phyloP scores from a whole-genome alignment of 768 basidiomycete genomes.

The Boletus tomentosulus region DNA sequence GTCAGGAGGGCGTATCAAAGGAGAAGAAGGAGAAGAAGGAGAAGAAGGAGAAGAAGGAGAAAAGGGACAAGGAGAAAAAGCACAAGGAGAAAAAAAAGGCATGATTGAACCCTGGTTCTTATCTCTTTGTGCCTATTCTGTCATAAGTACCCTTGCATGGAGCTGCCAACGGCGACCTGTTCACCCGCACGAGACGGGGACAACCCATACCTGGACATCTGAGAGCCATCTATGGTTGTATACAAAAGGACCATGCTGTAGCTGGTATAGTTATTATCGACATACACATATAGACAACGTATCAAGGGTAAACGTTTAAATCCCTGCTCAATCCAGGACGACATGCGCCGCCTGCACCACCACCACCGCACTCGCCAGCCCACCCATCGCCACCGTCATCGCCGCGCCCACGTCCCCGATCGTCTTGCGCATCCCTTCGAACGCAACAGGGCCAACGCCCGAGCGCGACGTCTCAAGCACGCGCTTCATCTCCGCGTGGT shows the following conservation, averaged over 20 bases:
- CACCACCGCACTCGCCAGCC: constrained; percentile 50
- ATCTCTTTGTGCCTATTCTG: neutral
- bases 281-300: neutral
- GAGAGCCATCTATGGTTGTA: neutral
- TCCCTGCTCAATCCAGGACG: neutral
- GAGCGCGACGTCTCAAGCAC: constrained; percentile 45
- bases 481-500: constrained; percentile 63
- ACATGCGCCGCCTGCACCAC: constrained; percentile 62
- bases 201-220: neutral
- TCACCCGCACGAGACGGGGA: too few species aligned
- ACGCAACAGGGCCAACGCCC: neutral
- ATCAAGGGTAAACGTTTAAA: too few species aligned
- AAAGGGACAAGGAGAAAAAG: constrained; percentile 36
- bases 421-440: constrained; percentile 58
- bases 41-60: constrained; percentile 41
- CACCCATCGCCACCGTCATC: constrained; percentile 53
- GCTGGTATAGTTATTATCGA: neutral
- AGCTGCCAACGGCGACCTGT: too few species aligned
- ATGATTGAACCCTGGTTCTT: constrained; percentile 15
- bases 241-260: neutral
- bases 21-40: constrained; percentile 40
- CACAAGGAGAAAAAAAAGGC: constrained; percentile 47
- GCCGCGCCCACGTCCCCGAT: constrained; percentile 86
- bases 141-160: neutral
- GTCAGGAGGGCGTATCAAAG: constrained; percentile 33